These are phyloP conservation scores for Trichophyton mentagrophytes DNA, from an alignment of 2,329 filamentous ascomycete genomes.

Conservation along the genomic window DNA sequence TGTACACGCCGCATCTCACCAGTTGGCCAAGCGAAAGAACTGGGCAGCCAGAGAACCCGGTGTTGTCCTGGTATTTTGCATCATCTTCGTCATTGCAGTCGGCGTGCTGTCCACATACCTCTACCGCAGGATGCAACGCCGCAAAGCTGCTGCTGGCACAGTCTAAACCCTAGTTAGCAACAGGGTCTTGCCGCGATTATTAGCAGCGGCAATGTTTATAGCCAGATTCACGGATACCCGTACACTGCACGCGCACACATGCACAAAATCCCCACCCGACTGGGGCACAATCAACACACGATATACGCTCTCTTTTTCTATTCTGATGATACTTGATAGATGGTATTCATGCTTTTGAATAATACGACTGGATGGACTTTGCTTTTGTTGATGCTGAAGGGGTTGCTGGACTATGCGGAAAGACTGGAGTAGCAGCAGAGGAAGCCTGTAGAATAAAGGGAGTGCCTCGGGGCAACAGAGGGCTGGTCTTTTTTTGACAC, in stretches of 20 bases:
- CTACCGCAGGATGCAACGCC: conserved; percentile 30
- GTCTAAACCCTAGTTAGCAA: not conserved
- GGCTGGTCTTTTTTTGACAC: not conserved
- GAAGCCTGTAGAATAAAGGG: not conserved
- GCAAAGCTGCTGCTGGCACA: not conserved
- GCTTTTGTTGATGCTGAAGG: not conserved
- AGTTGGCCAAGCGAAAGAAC: conserved; percentile 42
- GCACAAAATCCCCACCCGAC: not conserved
- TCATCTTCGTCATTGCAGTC: conserved; percentile 44
- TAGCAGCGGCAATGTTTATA: not conserved
- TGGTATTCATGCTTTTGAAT: not conserved
- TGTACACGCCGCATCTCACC: conserved; percentile 11
- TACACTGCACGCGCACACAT: not conserved
- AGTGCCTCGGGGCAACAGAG: not conserved
- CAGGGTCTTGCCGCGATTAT: not conserved
- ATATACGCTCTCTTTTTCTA: not conserved
- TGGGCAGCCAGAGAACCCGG: conserved; percentile 47
- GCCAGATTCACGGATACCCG: not conserved
- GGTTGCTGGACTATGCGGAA: not conserved
- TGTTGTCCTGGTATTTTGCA: conserved; percentile 50
- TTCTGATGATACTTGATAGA: not conserved
- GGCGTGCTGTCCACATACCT: conserved; percentile 41
- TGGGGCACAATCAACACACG: not conserved
- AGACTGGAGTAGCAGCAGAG: not conserved
- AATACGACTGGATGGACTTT: not conserved